Evolutionary conservation across 23 red algal genomes (phyloP).

Genomic region (Gracilaria gracilis): DNA sequence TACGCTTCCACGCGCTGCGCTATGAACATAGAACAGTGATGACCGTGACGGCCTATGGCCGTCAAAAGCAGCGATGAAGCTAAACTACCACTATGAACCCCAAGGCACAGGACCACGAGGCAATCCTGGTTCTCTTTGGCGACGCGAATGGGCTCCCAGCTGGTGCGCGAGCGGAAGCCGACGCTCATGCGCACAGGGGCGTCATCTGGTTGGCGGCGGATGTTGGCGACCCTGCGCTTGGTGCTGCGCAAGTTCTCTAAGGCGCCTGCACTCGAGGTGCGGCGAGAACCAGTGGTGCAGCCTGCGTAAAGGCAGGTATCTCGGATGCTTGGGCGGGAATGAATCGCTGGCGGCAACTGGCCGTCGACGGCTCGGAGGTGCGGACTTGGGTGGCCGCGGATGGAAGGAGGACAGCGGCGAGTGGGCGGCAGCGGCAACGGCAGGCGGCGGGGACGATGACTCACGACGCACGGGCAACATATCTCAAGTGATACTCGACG

Average conservation of each 20-base stretch:
- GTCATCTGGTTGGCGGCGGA: conserved; percentile 67
- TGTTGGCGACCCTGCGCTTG: conserved; percentile 64
- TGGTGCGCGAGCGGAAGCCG: conserved; percentile 79
- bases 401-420: too few species aligned
- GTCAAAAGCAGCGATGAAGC: conserved; percentile 84
- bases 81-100: conserved; percentile 44
- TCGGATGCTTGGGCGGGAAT: neutral
- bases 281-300: conserved; percentile 10
- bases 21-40: conserved; percentile 70
- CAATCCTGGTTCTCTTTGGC: conserved; percentile 87
- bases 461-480: too few species aligned
- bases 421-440: neutral
- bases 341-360: conserved; percentile 16
- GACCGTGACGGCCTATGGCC: conserved; percentile 88
- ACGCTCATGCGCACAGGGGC: conserved; percentile 67
- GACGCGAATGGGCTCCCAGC: conserved; percentile 91
- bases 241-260: conserved; percentile 64
- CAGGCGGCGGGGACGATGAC: neutral
- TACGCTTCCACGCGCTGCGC: conserved; percentile 46
- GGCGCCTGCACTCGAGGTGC: conserved; percentile 13
- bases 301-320: neutral
- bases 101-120: conserved; percentile 66
- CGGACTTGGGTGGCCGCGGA: conserved; percentile 9
- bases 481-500: too few species aligned
- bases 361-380: conserved; percentile 21